Evolutionary conservation across 2,329 filamentous ascomycete genomes (phyloP).

Genomic region (Leptographium radiaticola): DNA sequence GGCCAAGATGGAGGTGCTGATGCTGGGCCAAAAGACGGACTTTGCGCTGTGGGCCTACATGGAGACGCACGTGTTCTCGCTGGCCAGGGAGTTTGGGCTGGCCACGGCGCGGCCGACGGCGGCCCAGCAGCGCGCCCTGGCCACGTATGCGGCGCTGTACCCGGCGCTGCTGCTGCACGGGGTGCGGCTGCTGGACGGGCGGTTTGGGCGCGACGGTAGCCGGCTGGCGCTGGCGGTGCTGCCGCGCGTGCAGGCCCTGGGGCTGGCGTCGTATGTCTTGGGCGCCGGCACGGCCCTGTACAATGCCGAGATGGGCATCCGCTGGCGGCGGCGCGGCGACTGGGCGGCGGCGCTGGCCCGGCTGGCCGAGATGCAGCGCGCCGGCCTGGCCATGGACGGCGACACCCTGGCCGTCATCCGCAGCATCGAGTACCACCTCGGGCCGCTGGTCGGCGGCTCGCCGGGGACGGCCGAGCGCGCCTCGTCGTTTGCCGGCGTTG

Average conservation of each 20-base stretch:
- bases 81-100: conserved; percentile 34
- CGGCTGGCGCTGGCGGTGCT: conserved; percentile 47
- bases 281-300: conserved; percentile 59
- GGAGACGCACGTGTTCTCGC: conserved; percentile 51
- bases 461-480: no score
- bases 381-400: conserved; percentile 44
- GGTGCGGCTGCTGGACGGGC: conserved; percentile 40
- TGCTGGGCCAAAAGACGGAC: conserved; percentile 46
- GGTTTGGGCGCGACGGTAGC: conserved; percentile 27
- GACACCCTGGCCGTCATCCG: conserved; percentile 28
- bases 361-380: conserved; percentile 52
- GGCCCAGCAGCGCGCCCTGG: conserved; percentile 17
- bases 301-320: conserved; percentile 48
- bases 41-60: conserved; percentile 53
- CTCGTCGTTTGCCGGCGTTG: neutral
- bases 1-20: conserved; percentile 30
- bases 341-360: conserved; percentile 38
- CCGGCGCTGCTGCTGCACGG: conserved; percentile 46
- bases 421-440: conserved; percentile 17
- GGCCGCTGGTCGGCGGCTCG: neutral
- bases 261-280: conserved; percentile 57
- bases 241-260: conserved; percentile 53
- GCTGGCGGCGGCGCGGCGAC: conserved; percentile 50
- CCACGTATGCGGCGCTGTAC: conserved; percentile 51
- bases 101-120: neutral